A percentile compares a stretch with the other conserved stretches of the same genome.
These are phyloP conservation scores for Podochytrium sp. DNA, from an alignment of 192 early-diverging fungal genomes.

Conservation along the genomic window DNA sequence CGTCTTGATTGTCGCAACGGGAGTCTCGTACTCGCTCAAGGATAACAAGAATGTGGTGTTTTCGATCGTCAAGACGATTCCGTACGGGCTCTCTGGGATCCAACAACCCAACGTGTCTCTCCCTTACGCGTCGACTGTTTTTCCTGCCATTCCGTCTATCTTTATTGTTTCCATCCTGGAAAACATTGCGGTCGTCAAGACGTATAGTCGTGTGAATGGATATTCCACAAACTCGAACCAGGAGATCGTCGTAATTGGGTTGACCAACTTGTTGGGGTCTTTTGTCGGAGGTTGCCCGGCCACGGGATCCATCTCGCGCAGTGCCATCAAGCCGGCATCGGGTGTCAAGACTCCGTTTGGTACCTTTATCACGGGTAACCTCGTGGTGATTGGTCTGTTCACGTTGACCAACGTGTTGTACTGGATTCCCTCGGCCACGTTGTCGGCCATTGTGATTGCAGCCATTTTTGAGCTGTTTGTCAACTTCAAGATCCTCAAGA, in stretches of 20 bases:
- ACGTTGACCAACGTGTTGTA: slow-evolving; percentile 82
- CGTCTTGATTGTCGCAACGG: slow-evolving; percentile 73
- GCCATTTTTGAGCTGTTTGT: slow-evolving; percentile 80
- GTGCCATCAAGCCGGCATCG: slow-evolving; percentile 87
- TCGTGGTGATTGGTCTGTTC: slow-evolving; percentile 86
- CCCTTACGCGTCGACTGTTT: slow-evolving; percentile 46
- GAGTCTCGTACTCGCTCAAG: slow-evolving; percentile 64
- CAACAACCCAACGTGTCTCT: slow-evolving; percentile 31
- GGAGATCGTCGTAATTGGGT: slow-evolving; percentile 85
- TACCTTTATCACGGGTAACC: slow-evolving; percentile 74
- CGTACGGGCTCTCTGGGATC: slow-evolving; percentile 67
- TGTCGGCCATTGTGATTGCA: slow-evolving; percentile 85
- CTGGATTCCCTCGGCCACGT: slow-evolving; percentile 79
- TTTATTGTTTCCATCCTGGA: slow-evolving; percentile 83
- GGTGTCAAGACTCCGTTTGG: slow-evolving; percentile 83
- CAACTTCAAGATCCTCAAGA: slow-evolving; percentile 56
- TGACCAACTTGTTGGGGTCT: slow-evolving; percentile 81
- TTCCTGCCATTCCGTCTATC: slow-evolving; percentile 57
- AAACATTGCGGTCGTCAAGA: slow-evolving; percentile 87
- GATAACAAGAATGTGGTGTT: slow-evolving; percentile 48
- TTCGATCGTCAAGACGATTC: slow-evolving; percentile 71
- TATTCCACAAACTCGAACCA: slow-evolving; percentile 85
- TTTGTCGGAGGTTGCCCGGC: slow-evolving; percentile 90
- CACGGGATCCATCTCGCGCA: slow-evolving; percentile 92
- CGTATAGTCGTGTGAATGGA: slow-evolving; percentile 81